These are phyloP conservation scores for Sarcodon sp. DNA, from an alignment of 768 basidiomycete species.

Conservation along the genomic window DNA sequence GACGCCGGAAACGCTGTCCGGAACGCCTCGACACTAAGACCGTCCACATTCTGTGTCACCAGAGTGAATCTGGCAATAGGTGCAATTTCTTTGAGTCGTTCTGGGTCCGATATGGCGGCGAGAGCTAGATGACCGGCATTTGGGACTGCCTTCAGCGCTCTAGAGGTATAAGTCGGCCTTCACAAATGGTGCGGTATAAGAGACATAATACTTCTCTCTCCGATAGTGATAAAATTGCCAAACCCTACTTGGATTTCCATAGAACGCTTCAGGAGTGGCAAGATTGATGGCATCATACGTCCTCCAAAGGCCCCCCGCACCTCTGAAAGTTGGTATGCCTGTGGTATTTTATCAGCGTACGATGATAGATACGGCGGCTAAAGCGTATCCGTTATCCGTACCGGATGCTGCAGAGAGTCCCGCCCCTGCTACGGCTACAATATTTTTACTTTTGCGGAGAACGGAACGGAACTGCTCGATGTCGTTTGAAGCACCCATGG, in stretches of 20 bases:
- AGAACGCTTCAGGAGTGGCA: slow-evolving; percentile 41
- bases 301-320: slow-evolving; percentile 37
- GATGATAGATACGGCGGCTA: slow-evolving; percentile 4
- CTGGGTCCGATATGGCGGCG: slow-evolving; percentile 29
- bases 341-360: slow-evolving; percentile 6
- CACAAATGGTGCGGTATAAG: background rate
- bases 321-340: slow-evolving; percentile 37
- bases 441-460: slow-evolving; percentile 16
- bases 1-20: slow-evolving; percentile 8
- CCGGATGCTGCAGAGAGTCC: slow-evolving; percentile 57
- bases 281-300: slow-evolving; percentile 35
- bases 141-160: slow-evolving; percentile 31
- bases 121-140: slow-evolving; percentile 46
- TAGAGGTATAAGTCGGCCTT: slow-evolving; percentile 11
- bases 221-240: slow-evolving; percentile 62
- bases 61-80: slow-evolving; percentile 32
- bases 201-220: slow-evolving; percentile 26
- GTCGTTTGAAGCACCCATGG: background rate
- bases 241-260: slow-evolving; percentile 30
- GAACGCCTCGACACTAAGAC: slow-evolving; percentile 29
- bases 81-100: slow-evolving; percentile 22
- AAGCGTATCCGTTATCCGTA: slow-evolving; percentile 10
- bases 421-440: slow-evolving; percentile 37
- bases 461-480: slow-evolving; percentile 12
- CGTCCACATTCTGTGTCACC: slow-evolving; percentile 55